Evolutionary conservation across 768 basidiomycete species (phyloP).

Genomic region (Phylloporus rhodoxanthus): DNA sequence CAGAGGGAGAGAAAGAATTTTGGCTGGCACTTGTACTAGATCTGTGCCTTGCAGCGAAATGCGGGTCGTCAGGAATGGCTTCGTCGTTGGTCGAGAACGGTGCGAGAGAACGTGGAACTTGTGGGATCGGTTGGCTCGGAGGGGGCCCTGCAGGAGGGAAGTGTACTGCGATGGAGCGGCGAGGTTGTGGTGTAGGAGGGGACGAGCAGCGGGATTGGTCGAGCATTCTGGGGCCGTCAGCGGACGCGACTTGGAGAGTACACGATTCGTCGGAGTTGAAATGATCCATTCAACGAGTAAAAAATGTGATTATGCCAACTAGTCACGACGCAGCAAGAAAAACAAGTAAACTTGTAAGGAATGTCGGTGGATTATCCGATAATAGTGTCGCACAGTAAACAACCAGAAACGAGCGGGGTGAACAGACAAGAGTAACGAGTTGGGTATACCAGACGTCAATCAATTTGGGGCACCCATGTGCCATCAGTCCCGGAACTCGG

Average conservation of each 20-base stretch:
- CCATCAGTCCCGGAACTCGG: conserved; percentile 67
- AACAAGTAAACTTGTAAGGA: conserved; percentile 28
- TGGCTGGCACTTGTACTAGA: conserved; percentile 35
- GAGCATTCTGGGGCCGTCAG: no score
- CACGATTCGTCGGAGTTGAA: conserved; percentile 26
- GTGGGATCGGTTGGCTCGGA: conserved; percentile 70
- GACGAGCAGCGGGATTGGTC: no score
- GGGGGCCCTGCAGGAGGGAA: conserved; percentile 65
- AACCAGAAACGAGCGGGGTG: conserved; percentile 29
- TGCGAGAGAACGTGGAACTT: conserved; percentile 40
- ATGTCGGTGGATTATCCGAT: conserved; percentile 35
- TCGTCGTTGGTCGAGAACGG: conserved; percentile 16
- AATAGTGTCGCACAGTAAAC: conserved; percentile 32
- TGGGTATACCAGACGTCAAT: conserved; percentile 31
- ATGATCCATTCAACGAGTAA: conserved; percentile 12
- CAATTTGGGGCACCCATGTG: conserved; percentile 17
- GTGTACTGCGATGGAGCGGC: conserved; percentile 64
- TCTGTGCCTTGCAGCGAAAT: conserved; percentile 28
- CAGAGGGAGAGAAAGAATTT: conserved; percentile 28
- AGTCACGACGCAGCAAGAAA: conserved; percentile 26
- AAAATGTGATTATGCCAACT: conserved; percentile 21
- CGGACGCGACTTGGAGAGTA: no score
- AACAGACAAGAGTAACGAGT: conserved; percentile 34
- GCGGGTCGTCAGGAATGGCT: conserved; percentile 27
- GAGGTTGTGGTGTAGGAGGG: conserved; percentile 38